Evolutionary conservation across 306 rosid genomes (phyloP).

Genomic region (Vicia villosa): DNA sequence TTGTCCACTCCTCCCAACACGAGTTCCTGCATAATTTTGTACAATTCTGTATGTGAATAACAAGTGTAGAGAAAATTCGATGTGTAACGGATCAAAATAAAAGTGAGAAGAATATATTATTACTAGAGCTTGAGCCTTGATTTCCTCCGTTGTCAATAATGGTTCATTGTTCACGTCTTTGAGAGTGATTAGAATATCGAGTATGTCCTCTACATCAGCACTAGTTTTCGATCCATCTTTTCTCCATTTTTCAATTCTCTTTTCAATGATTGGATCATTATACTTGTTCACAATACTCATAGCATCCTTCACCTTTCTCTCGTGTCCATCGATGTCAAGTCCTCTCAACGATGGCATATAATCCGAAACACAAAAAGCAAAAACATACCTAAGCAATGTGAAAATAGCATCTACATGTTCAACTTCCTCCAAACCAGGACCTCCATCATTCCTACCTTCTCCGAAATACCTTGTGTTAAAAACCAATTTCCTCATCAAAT

Average conservation of each 20-base stretch:
- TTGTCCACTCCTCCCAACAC: conserved; percentile 45
- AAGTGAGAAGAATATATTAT: background rate
- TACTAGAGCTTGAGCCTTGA: conserved; percentile 49
- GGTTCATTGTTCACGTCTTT: conserved; percentile 35
- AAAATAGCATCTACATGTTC: conserved; percentile 39
- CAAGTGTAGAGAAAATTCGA: too few species aligned
- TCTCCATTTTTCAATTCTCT: conserved; percentile 47
- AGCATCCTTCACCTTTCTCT: conserved; percentile 25
- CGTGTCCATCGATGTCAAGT: conserved; percentile 47
- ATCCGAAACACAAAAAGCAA: conserved; percentile 43
- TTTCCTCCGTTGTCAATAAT: conserved; percentile 41
- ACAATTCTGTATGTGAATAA: too few species aligned
- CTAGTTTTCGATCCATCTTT: conserved; percentile 33
- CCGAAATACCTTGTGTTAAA: conserved; percentile 48
- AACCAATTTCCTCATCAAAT: conserved; percentile 35
- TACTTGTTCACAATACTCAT: conserved; percentile 22
- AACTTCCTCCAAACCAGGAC: conserved; percentile 46
- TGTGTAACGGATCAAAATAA: too few species aligned
- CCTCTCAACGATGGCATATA: conserved; percentile 46
- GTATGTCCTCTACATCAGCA: conserved; percentile 34
- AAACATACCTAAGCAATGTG: conserved; percentile 25
- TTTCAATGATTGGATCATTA: conserved; percentile 43
- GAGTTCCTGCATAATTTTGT: too few species aligned
- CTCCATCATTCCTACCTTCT: conserved; percentile 42
- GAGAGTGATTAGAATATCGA: conserved; percentile 49